Evolutionary conservation across 352 stramenopile genomes (phyloP).

Genomic region (Phytophthora agathidicida): DNA sequence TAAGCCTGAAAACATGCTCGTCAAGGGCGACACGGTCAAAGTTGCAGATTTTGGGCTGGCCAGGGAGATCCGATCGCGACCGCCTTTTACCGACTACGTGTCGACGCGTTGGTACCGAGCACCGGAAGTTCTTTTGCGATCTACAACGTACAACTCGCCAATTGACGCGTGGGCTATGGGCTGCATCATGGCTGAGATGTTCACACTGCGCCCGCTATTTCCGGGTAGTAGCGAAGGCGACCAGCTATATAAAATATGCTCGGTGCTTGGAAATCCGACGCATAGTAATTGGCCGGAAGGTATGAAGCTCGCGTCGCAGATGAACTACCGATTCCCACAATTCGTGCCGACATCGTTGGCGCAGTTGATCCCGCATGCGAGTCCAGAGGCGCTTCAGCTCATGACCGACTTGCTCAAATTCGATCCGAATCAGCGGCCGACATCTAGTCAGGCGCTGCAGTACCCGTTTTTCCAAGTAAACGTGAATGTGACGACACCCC

Average conservation of each 20-base stretch:
- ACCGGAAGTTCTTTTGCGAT: slow-evolving; percentile 96
- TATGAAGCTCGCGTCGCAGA: slow-evolving; percentile 94
- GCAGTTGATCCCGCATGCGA: slow-evolving; percentile 92
- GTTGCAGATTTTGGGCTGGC: slow-evolving; percentile 99
- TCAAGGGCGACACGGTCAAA: slow-evolving; percentile 96
- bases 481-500: slow-evolving; percentile 71
- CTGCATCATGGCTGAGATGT: slow-evolving; percentile 98
- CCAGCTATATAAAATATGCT: slow-evolving; percentile 98
- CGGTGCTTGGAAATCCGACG: slow-evolving; percentile 93
- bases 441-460: slow-evolving; percentile 93
- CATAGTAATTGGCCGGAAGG: slow-evolving; percentile 93
- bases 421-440: slow-evolving; percentile 93
- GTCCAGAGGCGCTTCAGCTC: slow-evolving; percentile 90
- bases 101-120: slow-evolving; percentile 98
- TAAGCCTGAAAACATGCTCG: slow-evolving; percentile 98
- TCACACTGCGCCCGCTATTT: slow-evolving; percentile 96
- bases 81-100: slow-evolving; percentile 98
- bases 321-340: slow-evolving; percentile 96
- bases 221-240: slow-evolving; percentile 96
- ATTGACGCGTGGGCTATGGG: slow-evolving; percentile 98
- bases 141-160: slow-evolving; percentile 95
- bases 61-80: slow-evolving; percentile 90
- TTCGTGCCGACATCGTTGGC: slow-evolving; percentile 91
- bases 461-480: slow-evolving; percentile 96
- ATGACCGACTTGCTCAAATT: slow-evolving; percentile 94